A percentile compares a stretch with the other conserved stretches of the same genome.
Evolutionary conservation across 345 rosid genomes (phyloP).

Genomic region (Iberis pinnata): DNA sequence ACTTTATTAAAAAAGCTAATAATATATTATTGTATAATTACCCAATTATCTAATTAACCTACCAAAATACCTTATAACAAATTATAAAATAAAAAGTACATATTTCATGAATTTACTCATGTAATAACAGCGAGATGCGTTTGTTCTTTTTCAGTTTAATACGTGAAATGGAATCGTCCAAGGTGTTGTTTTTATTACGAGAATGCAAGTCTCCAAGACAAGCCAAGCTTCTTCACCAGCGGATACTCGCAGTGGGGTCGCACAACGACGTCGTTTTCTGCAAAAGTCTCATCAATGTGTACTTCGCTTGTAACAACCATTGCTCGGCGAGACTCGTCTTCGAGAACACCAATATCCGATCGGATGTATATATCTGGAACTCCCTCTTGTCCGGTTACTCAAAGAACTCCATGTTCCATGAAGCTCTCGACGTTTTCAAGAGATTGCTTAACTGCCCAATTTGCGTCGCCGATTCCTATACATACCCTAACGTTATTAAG

Average conservation of each 20-base stretch:
- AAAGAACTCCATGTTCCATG: constrained; percentile 43
- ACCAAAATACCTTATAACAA: too few species aligned
- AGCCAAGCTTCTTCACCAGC: constrained; percentile 53
- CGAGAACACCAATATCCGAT: constrained; percentile 25
- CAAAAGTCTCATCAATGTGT: constrained; percentile 48
- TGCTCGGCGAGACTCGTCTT: constrained; percentile 44
- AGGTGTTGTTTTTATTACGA: constrained; percentile 34
- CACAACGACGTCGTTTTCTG: constrained; percentile 37
- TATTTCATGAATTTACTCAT: too few species aligned
- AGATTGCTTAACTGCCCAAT: constrained; percentile 31
- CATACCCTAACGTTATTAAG: constrained; percentile 59
- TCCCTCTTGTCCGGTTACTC: constrained; percentile 46
- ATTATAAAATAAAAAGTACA: too few species aligned
- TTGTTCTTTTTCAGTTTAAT: too few species aligned
- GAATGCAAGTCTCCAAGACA: constrained; percentile 33
- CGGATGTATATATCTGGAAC: constrained; percentile 57
- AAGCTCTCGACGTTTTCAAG: constrained; percentile 43
- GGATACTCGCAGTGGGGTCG: constrained; percentile 39
- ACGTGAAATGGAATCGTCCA: constrained; percentile 34
- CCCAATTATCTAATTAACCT: too few species aligned
- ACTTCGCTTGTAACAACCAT: constrained; percentile 42
- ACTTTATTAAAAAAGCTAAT: too few species aligned
- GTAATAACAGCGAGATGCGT: too few species aligned
- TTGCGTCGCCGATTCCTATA: constrained; percentile 47
- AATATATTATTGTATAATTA: too few species aligned